A percentile compares a stretch with the other conserved stretches of the same genome.
These are phyloP conservation scores for Hypomontagnella submonticulosa DNA, from an alignment of 495 filamentous ascomycete species.

Conservation along the genomic window DNA sequence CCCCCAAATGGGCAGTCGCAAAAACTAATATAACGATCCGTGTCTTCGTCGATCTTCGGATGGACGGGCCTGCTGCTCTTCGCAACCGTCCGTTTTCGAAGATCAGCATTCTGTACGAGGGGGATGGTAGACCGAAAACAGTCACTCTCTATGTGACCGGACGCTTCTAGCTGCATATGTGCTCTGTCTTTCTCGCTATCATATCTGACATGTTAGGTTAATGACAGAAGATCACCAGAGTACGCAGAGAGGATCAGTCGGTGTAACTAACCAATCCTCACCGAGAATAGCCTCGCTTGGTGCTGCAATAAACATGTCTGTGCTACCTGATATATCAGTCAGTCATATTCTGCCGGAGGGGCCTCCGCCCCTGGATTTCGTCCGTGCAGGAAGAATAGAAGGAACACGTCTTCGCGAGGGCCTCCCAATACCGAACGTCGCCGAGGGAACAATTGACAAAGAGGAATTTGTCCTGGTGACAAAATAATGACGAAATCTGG, in stretches of 20 bases:
- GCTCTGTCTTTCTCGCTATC: slow-evolving; percentile 5
- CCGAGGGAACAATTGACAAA: slow-evolving; percentile 25
- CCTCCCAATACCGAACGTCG: background rate
- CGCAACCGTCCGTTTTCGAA: slow-evolving; percentile 19
- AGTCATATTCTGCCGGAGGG: slow-evolving; percentile 25
- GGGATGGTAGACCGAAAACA: slow-evolving; percentile 26
- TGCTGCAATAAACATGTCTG: slow-evolving; percentile 32
- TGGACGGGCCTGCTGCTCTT: slow-evolving; percentile 37
- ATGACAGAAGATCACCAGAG: slow-evolving; percentile 30
- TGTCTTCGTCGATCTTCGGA: slow-evolving; percentile 38
- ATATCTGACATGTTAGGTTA: slow-evolving; percentile 35
- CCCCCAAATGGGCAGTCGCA: slow-evolving; percentile 27
- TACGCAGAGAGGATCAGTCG: slow-evolving; percentile 37
- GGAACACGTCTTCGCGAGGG: slow-evolving; percentile 20
- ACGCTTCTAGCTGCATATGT: slow-evolving; percentile 29
- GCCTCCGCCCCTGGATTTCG: slow-evolving; percentile 16
- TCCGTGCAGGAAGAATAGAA: slow-evolving; percentile 17
- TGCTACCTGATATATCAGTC: slow-evolving; percentile 42
- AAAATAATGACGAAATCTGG: slow-evolving; percentile 32
- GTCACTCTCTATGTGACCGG: slow-evolving; percentile 20
- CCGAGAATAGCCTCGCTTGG: slow-evolving; percentile 33
- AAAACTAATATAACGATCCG: background rate
- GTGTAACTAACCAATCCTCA: slow-evolving; percentile 42
- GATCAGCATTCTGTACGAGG: slow-evolving; percentile 31
- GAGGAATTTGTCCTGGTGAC: slow-evolving; percentile 29